Percentiles rank a stretch among this genome's conserved stretches.
Evolutionary conservation across 202 grass and related monocot species (phyloP).

Genomic region (Musa balbisiana): DNA sequence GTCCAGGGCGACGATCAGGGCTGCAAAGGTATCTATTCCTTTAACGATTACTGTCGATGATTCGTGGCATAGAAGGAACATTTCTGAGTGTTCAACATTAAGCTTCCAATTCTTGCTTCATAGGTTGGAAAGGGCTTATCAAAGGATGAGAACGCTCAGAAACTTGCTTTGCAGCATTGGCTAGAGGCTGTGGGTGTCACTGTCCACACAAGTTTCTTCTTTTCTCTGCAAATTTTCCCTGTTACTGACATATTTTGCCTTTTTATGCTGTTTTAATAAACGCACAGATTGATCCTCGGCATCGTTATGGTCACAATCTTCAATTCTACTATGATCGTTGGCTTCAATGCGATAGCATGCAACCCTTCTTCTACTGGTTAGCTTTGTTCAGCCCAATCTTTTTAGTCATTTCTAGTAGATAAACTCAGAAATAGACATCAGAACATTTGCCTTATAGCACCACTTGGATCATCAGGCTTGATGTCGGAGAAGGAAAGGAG

Average conservation of each 20-base stretch:
- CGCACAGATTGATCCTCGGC: slow-evolving; percentile 79
- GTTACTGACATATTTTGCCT: not conserved
- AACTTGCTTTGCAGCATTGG: slow-evolving; percentile 91
- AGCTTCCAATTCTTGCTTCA: not conserved
- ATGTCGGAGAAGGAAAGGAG: slow-evolving; percentile 83
- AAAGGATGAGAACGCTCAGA: slow-evolving; percentile 88
- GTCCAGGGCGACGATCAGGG: slow-evolving; percentile 74
- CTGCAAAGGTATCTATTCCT: slow-evolving; percentile 53
- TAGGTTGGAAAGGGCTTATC: slow-evolving; percentile 91
- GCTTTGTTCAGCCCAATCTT: not conserved
- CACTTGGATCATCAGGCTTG: slow-evolving; percentile 47
- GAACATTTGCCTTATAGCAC: not conserved
- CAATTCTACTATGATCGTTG: slow-evolving; percentile 89
- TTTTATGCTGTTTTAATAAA: not conserved
- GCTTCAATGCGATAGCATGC: slow-evolving; percentile 80
- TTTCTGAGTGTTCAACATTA: not conserved
- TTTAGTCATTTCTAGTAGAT: too few species aligned
- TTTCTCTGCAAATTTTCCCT: not conserved
- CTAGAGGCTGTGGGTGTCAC: slow-evolving; percentile 12
- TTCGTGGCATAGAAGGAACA: not conserved
- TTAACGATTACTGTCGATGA: not conserved
- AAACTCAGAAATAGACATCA: not conserved
- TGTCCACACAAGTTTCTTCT: not conserved
- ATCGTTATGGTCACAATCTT: slow-evolving; percentile 91
- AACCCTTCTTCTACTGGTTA: slow-evolving; percentile 98